phyloP scores from a whole-genome alignment of 1,139 yeast species.

The Pichia sp. region DNA sequence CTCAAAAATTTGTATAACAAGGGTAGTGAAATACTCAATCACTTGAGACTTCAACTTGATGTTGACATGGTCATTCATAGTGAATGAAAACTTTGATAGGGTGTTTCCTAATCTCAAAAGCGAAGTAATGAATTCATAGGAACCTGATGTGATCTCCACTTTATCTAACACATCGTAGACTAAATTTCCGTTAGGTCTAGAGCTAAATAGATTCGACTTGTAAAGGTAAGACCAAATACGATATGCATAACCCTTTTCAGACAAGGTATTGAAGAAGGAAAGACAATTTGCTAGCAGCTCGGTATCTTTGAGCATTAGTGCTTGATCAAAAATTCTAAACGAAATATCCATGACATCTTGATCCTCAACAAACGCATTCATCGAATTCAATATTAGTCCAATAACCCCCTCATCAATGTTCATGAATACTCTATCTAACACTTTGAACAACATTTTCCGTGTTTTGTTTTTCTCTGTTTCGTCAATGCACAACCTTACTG shows the following conservation, averaged over 20 bases:
- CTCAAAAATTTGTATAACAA: conserved; percentile 65
- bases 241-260: conserved; percentile 47
- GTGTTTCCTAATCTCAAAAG: conserved; percentile 52
- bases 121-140: conserved; percentile 59
- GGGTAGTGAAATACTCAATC: conserved; percentile 51
- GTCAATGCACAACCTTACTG: conserved; percentile 35
- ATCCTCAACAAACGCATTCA: conserved; percentile 58
- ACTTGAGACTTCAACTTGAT: conserved; percentile 50
- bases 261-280: conserved; percentile 46
- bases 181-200: conserved; percentile 66
- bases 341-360: conserved; percentile 68
- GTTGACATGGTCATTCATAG: conserved; percentile 33
- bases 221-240: conserved; percentile 78
- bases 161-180: conserved; percentile 63
- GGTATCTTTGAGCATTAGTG: conserved; percentile 53
- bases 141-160: conserved; percentile 66
- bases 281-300: conserved; percentile 45
- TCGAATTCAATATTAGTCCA: conserved; percentile 47
- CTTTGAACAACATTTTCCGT: conserved; percentile 43
- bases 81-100: conserved; percentile 54
- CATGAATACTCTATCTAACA: conserved; percentile 25
- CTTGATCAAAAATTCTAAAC: conserved; percentile 62
- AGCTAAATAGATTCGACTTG: conserved; percentile 60
- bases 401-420: conserved; percentile 43
- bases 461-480: conserved; percentile 45